Evolutionary conservation across 2,329 filamentous ascomycete genomes (phyloP).

Genomic region (Colletotrichum sp.): DNA sequence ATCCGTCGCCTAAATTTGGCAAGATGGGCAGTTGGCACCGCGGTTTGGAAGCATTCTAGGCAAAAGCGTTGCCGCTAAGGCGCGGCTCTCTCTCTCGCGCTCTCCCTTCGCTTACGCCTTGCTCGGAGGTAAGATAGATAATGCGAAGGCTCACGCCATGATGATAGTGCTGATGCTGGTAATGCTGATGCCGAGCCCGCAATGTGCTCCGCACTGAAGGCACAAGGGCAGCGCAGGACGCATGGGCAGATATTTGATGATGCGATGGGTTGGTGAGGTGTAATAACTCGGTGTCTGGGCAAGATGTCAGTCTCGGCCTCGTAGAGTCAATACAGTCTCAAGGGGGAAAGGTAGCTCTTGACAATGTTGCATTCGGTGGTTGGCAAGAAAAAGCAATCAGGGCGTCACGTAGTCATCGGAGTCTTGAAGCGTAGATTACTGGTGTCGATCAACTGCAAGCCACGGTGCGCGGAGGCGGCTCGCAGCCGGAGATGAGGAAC

Average conservation of each 20-base stretch:
- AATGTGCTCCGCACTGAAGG: neutral
- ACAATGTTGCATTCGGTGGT: neutral
- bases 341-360: neutral
- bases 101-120: neutral
- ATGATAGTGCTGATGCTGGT: neutral
- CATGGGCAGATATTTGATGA: neutral
- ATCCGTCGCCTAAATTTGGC: neutral
- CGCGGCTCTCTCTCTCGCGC: neutral
- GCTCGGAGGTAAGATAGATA: neutral
- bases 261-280: neutral
- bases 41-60: neutral
- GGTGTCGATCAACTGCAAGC: conserved; percentile 17
- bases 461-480: neutral
- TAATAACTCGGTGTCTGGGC: neutral
- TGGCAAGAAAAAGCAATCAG: neutral
- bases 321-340: neutral
- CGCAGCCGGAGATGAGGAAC: neutral
- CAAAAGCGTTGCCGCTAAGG: neutral
- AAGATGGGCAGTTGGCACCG: neutral
- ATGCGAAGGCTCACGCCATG: neutral
- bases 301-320: neutral
- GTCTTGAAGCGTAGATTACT: neutral
- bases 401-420: neutral
- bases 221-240: neutral
- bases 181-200: neutral